Base-by-base conservation (phyloP, 306 rosid species). In the Citrullus mucosospermus region DNA sequence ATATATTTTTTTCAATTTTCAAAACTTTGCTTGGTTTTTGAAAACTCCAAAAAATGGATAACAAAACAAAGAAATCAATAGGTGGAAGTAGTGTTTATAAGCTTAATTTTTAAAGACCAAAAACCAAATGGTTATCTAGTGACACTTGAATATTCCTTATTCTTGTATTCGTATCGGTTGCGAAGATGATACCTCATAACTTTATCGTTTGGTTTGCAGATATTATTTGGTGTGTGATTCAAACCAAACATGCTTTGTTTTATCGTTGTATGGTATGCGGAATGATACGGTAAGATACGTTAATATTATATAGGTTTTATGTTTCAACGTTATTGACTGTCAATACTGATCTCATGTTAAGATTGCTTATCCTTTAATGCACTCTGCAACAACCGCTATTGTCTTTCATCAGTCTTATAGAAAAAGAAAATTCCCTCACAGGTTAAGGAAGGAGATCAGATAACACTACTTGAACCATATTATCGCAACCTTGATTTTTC, bases 361-460 rank as follows among this genome's bases (percentile, higher is more conserved):
- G 13, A 54, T 51, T 57, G 18, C 34, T 28, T 32, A 74, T n/a
- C 59, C 56, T 79, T 61, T 30, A 18, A 46, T 46, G 53, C 53
- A 46, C 51, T 3, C 53, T 70, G 70, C 74, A 46, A 51, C 71
- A 25, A 25, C 28, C 28, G 28, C 28, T 25, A 25, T 25, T 25
- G 28, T 16, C 12, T 13, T 48, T 22, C 54, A 8, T 70, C 15
- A 59, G 20, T 57, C 50, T 36, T 71, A 56, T 32, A 46, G 28
- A 18, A 55, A 55, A 77, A 75, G 17, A 16, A 54, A 16, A 80
- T 36, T 25, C 28, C 76, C 76, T 80, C 81, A 53, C 94, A 95
- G 93, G 87, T 92, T 85, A 92, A 92, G 89, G 97, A 89, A 88
- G 97, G 97, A 83, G 97, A 95, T 84, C 97, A 88, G 81, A 79